phyloP scores from a whole-genome alignment of 2,329 filamentous ascomycete genomes.

The Clonostachys byssicola region DNA sequence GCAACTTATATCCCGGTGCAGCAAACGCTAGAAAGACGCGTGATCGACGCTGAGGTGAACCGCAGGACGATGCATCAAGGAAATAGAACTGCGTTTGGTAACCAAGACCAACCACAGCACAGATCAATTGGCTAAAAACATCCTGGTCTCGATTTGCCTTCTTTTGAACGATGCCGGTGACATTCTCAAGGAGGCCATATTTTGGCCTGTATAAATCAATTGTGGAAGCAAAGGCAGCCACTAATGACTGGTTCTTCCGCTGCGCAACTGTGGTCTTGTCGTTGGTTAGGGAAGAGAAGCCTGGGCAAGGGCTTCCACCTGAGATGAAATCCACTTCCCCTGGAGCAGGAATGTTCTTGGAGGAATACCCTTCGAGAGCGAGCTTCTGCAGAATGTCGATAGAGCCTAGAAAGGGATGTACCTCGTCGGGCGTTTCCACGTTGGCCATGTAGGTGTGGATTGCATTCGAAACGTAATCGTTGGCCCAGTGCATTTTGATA shows the following conservation, averaged over 20 bases:
- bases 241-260: constrained; percentile 68
- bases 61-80: constrained; percentile 66
- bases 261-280: constrained; percentile 51
- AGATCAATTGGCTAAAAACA: constrained; percentile 70
- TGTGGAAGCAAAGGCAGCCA: constrained; percentile 71
- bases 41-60: constrained; percentile 60
- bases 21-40: constrained; percentile 70
- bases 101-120: constrained; percentile 68
- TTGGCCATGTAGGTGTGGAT: constrained; percentile 76
- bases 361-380: constrained; percentile 47
- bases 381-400: constrained; percentile 62
- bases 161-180: constrained; percentile 57
- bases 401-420: constrained; percentile 63
- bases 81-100: constrained; percentile 70
- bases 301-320: constrained; percentile 74
- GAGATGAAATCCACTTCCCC: constrained; percentile 66
- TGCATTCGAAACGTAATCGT: constrained; percentile 61
- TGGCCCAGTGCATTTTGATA: constrained; percentile 60
- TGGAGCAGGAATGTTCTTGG: constrained; percentile 42
- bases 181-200: constrained; percentile 78
- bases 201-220: constrained; percentile 71
- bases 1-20: constrained; percentile 58
- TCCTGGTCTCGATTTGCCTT: constrained; percentile 47
- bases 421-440: constrained; percentile 22
- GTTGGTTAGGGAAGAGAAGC: constrained; percentile 63